Base-by-base conservation (phyloP, 2,329 filamentous ascomycete species). In the Phoma sp. region DNA sequence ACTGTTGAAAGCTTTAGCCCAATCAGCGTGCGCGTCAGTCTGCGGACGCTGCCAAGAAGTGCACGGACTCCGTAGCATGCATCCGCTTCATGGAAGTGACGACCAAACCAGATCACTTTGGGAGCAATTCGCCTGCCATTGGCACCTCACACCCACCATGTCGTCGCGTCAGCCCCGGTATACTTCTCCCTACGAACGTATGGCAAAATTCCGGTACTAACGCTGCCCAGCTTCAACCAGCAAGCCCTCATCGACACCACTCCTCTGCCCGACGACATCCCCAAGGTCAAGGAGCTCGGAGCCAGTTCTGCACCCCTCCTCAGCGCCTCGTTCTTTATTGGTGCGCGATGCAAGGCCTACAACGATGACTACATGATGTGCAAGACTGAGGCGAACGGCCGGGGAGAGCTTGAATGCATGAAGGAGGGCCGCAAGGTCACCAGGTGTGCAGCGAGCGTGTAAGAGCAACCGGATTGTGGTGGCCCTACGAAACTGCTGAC, bases 361-460 rank as follows among this genome's bases (percentile, higher is more conserved):
- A 98, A 98, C 79, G 95, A 99, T 83, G 95, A 99, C 80, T 99
- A 90, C 81, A 99, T 99, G 93, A 91, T 96, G 82, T 99, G 95
- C 89, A 99, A 99, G 88, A 91, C 86, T 66, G 92, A 97, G 80
- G 88, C 92, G 70, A 89, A 91, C 60, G 95, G 95, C 69, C 87
- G 86, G 78, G 95, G 92, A 76, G 95, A 99, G 83, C 78, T 96
- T 61, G 91, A 96, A 66, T 99, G 95, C 80, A 81, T 99, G 84
- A 93, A 91, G 83, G 95, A 99, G 81, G 95, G 95, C 52, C 86
- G 95, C 76, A 91, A 95, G 78, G 95, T 99, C 59, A 99, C 95
- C 67, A 87, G 95, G 80, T 99, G 95, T 82, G 95, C 95, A 55
- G 88, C 90, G 67, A 96, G 92, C 79, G 95, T 99, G 91, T 96